A percentile compares a stretch with the other conserved stretches of the same genome.
phyloP scores from a whole-genome alignment of 371 early-diverging fungal genomes.

The Apophysomyces variabilis region DNA sequence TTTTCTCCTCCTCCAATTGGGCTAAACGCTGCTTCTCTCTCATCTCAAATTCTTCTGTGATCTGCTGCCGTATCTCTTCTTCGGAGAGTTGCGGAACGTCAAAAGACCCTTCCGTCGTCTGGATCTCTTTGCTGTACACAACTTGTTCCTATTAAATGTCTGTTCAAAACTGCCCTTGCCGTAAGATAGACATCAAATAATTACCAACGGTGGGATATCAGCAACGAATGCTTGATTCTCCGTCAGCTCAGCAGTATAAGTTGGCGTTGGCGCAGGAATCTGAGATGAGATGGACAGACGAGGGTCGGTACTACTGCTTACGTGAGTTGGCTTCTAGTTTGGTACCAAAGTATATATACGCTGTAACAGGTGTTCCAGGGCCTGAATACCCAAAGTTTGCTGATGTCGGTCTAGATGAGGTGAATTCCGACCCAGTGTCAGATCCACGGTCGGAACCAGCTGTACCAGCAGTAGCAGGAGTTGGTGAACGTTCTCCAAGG shows the following conservation, averaged over 20 bases:
- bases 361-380: constrained; percentile 50
- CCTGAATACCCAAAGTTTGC: constrained; percentile 48
- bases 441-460: constrained; percentile 53
- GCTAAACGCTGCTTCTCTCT: constrained; percentile 65
- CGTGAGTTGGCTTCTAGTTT: not conserved
- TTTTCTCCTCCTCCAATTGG: constrained; percentile 64
- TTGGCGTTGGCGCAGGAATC: constrained; percentile 26
- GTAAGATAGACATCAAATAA: not conserved
- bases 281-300: constrained; percentile 44
- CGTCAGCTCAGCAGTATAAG: constrained; percentile 60
- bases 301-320: constrained; percentile 25
- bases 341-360: constrained; percentile 27
- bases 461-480: constrained; percentile 50
- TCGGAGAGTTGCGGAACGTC: constrained; percentile 64
- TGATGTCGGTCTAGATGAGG: constrained; percentile 46
- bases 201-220: constrained; percentile 84
- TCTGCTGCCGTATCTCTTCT: constrained; percentile 63
- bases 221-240: constrained; percentile 72
- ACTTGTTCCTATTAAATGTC: constrained; percentile 70
- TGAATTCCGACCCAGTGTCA: constrained; percentile 59
- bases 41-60: constrained; percentile 62
- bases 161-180: not conserved
- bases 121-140: constrained; percentile 90
- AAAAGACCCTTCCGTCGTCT: constrained; percentile 72
- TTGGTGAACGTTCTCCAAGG: constrained; percentile 75